These are phyloP conservation scores for Pholiota microspora DNA, from an alignment of 768 basidiomycete genomes.

Conservation along the genomic window DNA sequence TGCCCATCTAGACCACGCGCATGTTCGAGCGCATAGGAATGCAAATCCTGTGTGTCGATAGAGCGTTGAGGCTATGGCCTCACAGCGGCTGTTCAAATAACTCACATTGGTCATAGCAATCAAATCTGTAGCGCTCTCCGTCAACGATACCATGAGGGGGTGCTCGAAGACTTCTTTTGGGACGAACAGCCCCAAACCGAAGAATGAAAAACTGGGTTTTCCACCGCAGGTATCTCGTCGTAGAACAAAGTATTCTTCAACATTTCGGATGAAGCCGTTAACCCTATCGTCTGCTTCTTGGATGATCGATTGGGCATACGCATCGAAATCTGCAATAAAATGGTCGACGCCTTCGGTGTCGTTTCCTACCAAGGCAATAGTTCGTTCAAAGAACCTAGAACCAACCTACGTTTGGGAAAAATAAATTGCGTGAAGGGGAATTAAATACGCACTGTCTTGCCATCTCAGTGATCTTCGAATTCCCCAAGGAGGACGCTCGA, in stretches of 20 bases:
- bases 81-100: background rate
- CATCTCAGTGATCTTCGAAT: constrained; percentile 34
- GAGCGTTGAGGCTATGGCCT: background rate
- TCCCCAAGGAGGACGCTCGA: constrained; percentile 1
- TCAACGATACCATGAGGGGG: constrained; percentile 31
- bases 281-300: constrained; percentile 43
- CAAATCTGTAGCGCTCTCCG: constrained; percentile 30
- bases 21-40: constrained; percentile 30
- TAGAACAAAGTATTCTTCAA: constrained; percentile 39
- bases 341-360: constrained; percentile 15
- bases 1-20: constrained; percentile 31
- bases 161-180: constrained; percentile 40
- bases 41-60: constrained; percentile 21
- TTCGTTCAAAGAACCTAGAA: constrained; percentile 17
- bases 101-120: constrained; percentile 35
- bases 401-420: background rate
- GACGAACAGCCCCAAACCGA: constrained; percentile 36
- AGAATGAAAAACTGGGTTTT: constrained; percentile 38
- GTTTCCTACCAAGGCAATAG: constrained; percentile 12
- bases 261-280: constrained; percentile 28
- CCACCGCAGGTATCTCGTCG: constrained; percentile 41
- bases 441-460: constrained; percentile 36
- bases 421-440: background rate
- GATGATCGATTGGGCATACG: constrained; percentile 32
- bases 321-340: constrained; percentile 26